Evolutionary conservation across 1,284 basidiomycete genomes (phyloP), one percentile per base, ranked within the genome.

Genomic region (Apiotrichum gamsii): DNA sequence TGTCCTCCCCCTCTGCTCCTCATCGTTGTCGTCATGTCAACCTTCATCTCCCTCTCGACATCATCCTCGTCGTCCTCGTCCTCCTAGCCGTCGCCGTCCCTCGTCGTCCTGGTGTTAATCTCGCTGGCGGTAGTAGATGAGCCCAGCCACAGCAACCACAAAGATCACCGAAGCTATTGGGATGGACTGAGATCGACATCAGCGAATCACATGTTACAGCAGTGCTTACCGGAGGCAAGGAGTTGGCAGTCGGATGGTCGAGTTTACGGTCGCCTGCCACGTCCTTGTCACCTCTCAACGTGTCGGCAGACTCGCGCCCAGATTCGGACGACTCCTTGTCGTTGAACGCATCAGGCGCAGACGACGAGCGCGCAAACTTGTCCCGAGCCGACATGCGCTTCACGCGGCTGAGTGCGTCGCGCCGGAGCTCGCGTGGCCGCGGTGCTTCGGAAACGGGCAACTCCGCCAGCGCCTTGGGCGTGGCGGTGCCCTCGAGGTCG

Each of bases 271-370:
- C 51, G 3, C 32, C 30, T 6, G 30, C 24, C 13, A 30, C 32
- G 21, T 54, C 48, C 43, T 52, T 56, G 18, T 56, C 54, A 19
- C 48, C 66, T 40, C 64, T 57, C 35, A 70, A 35, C 4, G 68
- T 67, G 47, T 65, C 64, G 15, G 60, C 66, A 8, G 62, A 65
- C 37, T 68, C 65, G 39, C 60, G 57, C 10, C 63, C 65, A 32
- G 64, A 66, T 32, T 66, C 65, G 18, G 57, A 59, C 15, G 58
- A 60, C 16, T 57, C 52, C 34, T 65, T 62, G 21, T 62, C 60
- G 31, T 31, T 31, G 13, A 40, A 45, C 9, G 24, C 19, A 20
- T n/a, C 19, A 4, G 30, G 42, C 14, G 35, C 10, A 13, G 40
- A 21, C 10, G 31, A 23, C 8, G 25, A 6, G 16, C 36, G 31